These are phyloP conservation scores for Tuber magnatum DNA, from an alignment of 495 filamentous ascomycete genomes.

Conservation along the genomic window DNA sequence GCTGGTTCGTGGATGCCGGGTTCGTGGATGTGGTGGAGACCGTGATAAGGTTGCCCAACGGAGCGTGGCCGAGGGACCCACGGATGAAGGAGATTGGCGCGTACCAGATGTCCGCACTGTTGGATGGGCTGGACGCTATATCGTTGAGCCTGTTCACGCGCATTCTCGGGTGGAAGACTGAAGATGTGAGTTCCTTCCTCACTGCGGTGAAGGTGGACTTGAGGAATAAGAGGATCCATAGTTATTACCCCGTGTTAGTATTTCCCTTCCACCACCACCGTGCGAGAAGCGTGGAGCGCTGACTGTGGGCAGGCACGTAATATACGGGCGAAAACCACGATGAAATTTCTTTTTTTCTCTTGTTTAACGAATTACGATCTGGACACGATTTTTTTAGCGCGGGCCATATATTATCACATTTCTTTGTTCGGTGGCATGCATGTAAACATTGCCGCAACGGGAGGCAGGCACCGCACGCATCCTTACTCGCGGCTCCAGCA, in stretches of 20 bases:
- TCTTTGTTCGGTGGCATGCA: neutral
- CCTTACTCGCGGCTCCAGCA: neutral
- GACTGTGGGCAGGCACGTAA: neutral
- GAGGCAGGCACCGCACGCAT: neutral
- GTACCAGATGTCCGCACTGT: constrained; percentile 44
- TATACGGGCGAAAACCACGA: neutral
- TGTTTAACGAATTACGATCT: neutral
- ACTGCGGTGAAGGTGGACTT: constrained; percentile 19
- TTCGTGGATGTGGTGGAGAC: constrained; percentile 43
- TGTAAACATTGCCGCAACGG: neutral
- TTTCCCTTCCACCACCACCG: neutral
- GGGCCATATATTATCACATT: neutral
- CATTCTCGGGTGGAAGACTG: constrained; percentile 39
- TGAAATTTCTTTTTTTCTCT: neutral
- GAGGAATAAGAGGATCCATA: constrained; percentile 11
- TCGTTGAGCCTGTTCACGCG: constrained; percentile 47
- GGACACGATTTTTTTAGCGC: neutral
- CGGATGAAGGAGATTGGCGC: constrained; percentile 46
- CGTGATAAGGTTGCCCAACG: constrained; percentile 47
- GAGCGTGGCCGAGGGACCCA: constrained; percentile 46
- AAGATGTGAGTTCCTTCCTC: constrained; percentile 23
- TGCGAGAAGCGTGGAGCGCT: neutral
- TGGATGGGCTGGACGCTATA: constrained; percentile 48
- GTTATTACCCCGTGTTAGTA: constrained; percentile 19
- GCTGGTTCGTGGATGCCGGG: constrained; percentile 27